A percentile compares a stretch with the other conserved stretches of the same genome.
Conservation (phyloP, 2,329 filamentous ascomycete species). For the Pseudovirgaria hyperparasitica region DNA sequence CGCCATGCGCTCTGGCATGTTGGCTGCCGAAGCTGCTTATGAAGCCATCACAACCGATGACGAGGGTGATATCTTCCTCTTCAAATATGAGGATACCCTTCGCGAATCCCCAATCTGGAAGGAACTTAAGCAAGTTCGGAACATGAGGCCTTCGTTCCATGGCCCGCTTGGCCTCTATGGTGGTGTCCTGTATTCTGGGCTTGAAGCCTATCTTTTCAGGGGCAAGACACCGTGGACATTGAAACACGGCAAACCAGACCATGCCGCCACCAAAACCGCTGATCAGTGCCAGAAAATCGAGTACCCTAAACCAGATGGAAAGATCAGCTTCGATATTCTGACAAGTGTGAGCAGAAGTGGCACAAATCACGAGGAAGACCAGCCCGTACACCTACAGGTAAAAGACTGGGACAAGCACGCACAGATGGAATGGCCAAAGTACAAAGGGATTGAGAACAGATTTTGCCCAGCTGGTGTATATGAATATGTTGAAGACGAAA, state of each 20-base stretch:
- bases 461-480: conserved; percentile 98
- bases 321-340: conserved; percentile 90
- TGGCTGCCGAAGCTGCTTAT: conserved; percentile 85
- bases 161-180: conserved; percentile 76
- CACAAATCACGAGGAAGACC: conserved; percentile 97
- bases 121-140: conserved; percentile 87
- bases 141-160: conserved; percentile 95
- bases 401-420: conserved; percentile 91
- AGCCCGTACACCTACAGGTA: conserved; percentile 91
- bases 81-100: conserved; percentile 83
- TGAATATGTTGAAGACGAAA: conserved; percentile 89
- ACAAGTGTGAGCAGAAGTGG: conserved; percentile 91
- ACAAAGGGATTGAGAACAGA: conserved; percentile 85
- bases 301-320: conserved; percentile 91
- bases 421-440: conserved; percentile 68
- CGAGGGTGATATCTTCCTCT: conserved; percentile 72
- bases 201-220: conserved; percentile 79
- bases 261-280: conserved; percentile 66
- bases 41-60: conserved; percentile 52
- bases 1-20: conserved; percentile 93
- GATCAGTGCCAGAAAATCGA: conserved; percentile 78
- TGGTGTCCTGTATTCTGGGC: conserved; percentile 80
- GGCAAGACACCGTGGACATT: conserved; percentile 86
- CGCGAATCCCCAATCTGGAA: conserved; percentile 83
- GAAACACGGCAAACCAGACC: conserved; percentile 67